Conservation (phyloP, 2,329 filamentous ascomycete species). For the Neofusicoccum cordaticola region DNA sequence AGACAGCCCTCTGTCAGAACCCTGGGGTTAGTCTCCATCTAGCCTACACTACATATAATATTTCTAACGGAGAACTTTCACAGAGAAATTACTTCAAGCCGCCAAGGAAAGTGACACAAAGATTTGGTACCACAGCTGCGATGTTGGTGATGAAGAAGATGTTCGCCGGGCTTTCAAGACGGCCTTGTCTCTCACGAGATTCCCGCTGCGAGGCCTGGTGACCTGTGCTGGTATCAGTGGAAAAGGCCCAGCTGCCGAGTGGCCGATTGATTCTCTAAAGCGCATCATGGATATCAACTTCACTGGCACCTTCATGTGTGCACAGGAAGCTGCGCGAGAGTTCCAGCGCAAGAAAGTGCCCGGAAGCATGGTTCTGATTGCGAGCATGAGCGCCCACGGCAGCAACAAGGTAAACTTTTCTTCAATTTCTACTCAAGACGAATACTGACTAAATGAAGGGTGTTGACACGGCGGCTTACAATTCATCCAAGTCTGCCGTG, state of each 20-base stretch:
- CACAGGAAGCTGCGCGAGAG: constrained; percentile 32
- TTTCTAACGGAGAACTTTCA: not conserved
- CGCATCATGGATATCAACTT: constrained; percentile 38
- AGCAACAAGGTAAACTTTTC: constrained; percentile 26
- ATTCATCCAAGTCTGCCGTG: constrained; percentile 54
- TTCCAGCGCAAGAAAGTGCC: constrained; percentile 30
- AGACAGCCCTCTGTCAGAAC: not conserved
- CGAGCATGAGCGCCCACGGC: constrained; percentile 37
- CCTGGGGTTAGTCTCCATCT: not conserved
- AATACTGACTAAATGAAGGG: constrained; percentile 23
- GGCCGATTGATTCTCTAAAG: constrained; percentile 30
- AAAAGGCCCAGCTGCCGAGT: constrained; percentile 30
- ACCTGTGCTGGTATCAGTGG: constrained; percentile 30
- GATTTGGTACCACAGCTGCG: constrained; percentile 21
- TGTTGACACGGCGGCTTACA: constrained; percentile 48
- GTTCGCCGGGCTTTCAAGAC: constrained; percentile 20
- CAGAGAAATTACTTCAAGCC: constrained; percentile 16
- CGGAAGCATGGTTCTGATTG: constrained; percentile 38
- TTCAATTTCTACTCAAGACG: no score
- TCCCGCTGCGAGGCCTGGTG: constrained; percentile 27
- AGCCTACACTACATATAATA: not conserved
- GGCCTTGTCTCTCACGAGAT: constrained; percentile 16
- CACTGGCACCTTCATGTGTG: constrained; percentile 34
- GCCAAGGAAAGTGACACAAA: constrained; percentile 19
- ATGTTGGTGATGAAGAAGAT: constrained; percentile 23